Percentiles rank a stretch among this genome's conserved stretches.
These are phyloP conservation scores for Noccaea caerulescens DNA, from an alignment of 345 rosid genomes.

Conservation along the genomic window DNA sequence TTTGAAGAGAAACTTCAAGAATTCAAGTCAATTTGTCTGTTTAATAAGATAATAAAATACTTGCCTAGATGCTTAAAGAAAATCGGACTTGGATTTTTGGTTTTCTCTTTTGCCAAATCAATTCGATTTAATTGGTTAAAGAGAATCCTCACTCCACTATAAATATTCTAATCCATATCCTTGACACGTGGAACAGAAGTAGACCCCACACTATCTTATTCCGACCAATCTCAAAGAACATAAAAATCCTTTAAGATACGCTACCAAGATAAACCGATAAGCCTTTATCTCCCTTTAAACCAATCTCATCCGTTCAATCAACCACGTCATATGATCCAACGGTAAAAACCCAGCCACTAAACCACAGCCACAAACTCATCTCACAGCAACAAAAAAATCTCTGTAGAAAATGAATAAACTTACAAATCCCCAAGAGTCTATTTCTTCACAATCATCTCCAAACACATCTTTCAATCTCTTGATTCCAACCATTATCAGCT, in stretches of 20 bases:
- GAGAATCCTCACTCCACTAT: constrained; percentile 16
- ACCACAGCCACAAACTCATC: constrained; percentile 55
- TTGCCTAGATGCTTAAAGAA: not conserved
- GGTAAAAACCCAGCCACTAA: constrained; percentile 44
- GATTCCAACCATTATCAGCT: constrained; percentile 25
- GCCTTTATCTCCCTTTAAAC: constrained; percentile 42
- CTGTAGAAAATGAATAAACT: constrained; percentile 39
- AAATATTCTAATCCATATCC: not conserved
- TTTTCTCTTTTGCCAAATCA: not conserved
- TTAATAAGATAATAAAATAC: not conserved
- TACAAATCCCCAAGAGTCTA: constrained; percentile 25
- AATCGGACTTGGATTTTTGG: constrained; percentile 6
- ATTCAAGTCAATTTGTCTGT: not conserved
- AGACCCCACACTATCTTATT: constrained; percentile 56
- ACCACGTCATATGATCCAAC: constrained; percentile 36
- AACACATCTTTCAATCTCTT: constrained; percentile 39
- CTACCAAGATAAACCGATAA: constrained; percentile 54
- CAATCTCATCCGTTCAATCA: constrained; percentile 16
- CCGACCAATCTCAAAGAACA: constrained; percentile 55
- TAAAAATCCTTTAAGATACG: constrained; percentile 58
- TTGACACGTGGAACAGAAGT: constrained; percentile 34
- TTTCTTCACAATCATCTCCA: constrained; percentile 36
- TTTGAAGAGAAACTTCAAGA: not conserved
- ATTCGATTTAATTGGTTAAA: constrained; percentile 23
- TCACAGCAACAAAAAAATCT: constrained; percentile 12